Conservation (phyloP, 176 grass and related monocot genomes). For the Alopecurus myosuroides region DNA sequence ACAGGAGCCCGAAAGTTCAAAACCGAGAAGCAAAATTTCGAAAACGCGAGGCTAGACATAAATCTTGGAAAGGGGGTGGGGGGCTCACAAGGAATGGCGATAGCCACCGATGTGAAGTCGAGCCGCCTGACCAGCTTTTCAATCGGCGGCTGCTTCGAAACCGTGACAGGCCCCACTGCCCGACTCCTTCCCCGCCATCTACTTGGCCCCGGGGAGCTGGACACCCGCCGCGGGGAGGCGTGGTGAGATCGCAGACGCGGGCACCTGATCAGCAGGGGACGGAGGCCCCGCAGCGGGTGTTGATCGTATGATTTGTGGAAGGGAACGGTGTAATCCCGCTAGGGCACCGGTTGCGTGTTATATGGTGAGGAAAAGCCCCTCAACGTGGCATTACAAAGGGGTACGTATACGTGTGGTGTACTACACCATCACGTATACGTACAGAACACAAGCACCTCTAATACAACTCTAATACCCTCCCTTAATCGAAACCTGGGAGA, state of each 20-base stretch:
- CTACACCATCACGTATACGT: too few species aligned
- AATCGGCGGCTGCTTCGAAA: slow-evolving; percentile 41
- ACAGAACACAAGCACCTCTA: too few species aligned
- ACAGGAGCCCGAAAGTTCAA: neutral
- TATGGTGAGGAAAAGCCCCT: too few species aligned
- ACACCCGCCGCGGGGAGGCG: neutral
- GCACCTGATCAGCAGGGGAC: slow-evolving; percentile 4
- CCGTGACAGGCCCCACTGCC: slow-evolving; percentile 31
- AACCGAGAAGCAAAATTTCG: neutral
- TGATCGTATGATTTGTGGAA: too few species aligned
- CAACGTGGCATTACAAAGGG: too few species aligned
- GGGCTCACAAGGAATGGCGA: slow-evolving; percentile 51
- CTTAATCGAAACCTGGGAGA: too few species aligned
- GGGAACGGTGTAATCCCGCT: too few species aligned
- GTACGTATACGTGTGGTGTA: too few species aligned
- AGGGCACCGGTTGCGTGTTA: too few species aligned
- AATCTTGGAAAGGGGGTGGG: neutral
- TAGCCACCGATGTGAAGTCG: slow-evolving; percentile 68
- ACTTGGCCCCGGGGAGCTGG: slow-evolving; percentile 14
- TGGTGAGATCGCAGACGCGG: slow-evolving; percentile 21
- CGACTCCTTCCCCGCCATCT: slow-evolving; percentile 64
- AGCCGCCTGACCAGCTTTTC: slow-evolving; percentile 86
- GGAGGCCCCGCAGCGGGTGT: slow-evolving; percentile 24
- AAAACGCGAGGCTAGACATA: slow-evolving; percentile 19
- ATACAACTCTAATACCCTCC: too few species aligned